A percentile compares a stretch with the other conserved stretches of the same genome.
Conservation (phyloP, 1,284 basidiomycete species). For the Rhodotorula sp. region DNA sequence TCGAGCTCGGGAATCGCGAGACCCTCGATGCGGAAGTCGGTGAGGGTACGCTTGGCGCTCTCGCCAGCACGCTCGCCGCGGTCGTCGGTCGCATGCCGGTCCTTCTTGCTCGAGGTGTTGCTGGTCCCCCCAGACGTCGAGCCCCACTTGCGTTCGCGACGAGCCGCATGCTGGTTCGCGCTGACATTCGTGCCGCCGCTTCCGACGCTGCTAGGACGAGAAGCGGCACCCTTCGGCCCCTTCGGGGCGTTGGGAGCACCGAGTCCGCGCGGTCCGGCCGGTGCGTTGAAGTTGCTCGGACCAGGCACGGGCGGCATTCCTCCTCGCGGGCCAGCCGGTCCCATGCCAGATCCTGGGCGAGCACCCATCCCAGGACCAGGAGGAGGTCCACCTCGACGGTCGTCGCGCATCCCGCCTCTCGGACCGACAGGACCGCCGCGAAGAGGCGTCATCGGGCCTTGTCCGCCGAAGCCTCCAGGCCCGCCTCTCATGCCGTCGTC, state of each 20-base stretch:
- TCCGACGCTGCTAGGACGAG: background rate
- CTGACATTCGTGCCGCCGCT: background rate
- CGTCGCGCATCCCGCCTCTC: background rate
- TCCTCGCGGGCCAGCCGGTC: background rate
- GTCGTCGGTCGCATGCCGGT: background rate
- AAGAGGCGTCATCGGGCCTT: slow-evolving; percentile 1
- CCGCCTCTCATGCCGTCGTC: background rate
- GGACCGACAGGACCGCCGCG: background rate
- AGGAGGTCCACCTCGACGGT: background rate
- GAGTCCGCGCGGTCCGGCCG: background rate
- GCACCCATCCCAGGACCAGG: too few relatives aligned
- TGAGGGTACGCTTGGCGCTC: slow-evolving; percentile 73
- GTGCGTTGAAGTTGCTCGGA: slow-evolving; percentile 1
- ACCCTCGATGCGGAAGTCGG: slow-evolving; percentile 92
- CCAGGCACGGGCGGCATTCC: slow-evolving; percentile 9
- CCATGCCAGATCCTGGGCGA: background rate
- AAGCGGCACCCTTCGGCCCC: slow-evolving; percentile 3
- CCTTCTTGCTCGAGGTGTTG: background rate
- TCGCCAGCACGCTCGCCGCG: slow-evolving; percentile 46
- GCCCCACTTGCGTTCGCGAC: slow-evolving; percentile 37
- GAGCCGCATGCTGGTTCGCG: slow-evolving; percentile 10
- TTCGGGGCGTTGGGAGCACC: slow-evolving; percentile 1
- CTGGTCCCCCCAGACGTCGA: too few relatives aligned
- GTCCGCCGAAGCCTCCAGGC: background rate
- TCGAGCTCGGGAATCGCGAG: slow-evolving; percentile 62